These are phyloP conservation scores for Tulasnella sp. DNA, from an alignment of 768 basidiomycete genomes.

Conservation along the genomic window DNA sequence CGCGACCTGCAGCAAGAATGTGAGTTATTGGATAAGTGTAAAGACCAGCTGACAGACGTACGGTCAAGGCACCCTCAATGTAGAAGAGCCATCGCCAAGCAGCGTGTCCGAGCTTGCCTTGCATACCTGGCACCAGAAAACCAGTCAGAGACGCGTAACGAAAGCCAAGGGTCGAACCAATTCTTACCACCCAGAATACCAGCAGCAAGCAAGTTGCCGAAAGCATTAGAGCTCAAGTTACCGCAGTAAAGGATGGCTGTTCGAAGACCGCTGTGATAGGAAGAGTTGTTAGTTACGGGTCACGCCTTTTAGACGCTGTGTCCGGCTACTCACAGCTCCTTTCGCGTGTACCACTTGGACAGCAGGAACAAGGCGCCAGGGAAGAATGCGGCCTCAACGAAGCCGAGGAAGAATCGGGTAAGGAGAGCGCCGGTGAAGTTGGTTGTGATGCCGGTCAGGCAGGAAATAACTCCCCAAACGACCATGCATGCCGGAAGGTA, in stretches of 20 bases:
- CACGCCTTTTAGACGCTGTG: slow-evolving; percentile 27
- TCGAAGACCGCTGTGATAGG: slow-evolving; percentile 46
- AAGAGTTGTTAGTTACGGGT: slow-evolving; percentile 32
- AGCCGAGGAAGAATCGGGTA: slow-evolving; percentile 73
- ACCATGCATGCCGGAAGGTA: slow-evolving; percentile 30
- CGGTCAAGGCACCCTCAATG: slow-evolving; percentile 40
- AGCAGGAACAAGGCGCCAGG: slow-evolving; percentile 52
- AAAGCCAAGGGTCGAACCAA: background rate
- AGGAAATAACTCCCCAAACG: slow-evolving; percentile 59
- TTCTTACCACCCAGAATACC: slow-evolving; percentile 55
- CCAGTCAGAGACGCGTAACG: background rate
- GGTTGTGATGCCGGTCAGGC: slow-evolving; percentile 47
- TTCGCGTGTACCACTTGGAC: slow-evolving; percentile 46
- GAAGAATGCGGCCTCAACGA: slow-evolving; percentile 45
- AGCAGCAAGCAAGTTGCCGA: slow-evolving; percentile 73
- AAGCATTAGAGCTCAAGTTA: slow-evolving; percentile 73
- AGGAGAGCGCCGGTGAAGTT: slow-evolving; percentile 62
- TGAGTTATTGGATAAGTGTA: background rate
- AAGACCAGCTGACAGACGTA: slow-evolving; percentile 14
- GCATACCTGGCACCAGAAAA: slow-evolving; percentile 45
- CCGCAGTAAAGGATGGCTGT: slow-evolving; percentile 69
- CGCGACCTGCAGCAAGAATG: slow-evolving; percentile 35
- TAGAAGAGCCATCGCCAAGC: slow-evolving; percentile 65
- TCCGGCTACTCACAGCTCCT: slow-evolving; percentile 35
- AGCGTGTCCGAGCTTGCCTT: slow-evolving; percentile 56